Base-by-base conservation (phyloP, 2,329 filamentous ascomycete genomes). In the Pseudopyricularia javanii region DNA sequence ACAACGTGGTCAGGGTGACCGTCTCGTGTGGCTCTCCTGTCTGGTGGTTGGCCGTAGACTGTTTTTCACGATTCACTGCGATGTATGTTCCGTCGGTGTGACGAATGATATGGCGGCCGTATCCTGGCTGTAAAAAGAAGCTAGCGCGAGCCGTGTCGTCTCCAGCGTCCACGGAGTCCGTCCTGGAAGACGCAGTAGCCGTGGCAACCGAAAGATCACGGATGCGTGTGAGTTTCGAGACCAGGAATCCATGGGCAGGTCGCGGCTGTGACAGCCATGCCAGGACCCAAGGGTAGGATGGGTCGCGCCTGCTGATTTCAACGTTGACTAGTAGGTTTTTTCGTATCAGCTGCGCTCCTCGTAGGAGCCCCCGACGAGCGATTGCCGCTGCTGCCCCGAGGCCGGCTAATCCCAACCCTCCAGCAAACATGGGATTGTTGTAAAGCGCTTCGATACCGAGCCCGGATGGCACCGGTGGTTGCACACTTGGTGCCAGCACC, bases 21-120 rank as follows among this genome's bases (percentile, higher is more conserved):
- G 91, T 95, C 70, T 98, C 93, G 73, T 95, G 95, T 1, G 93
- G 93, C 59, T 88, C 86, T 54, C 91, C 93, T 26, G 85, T 91
- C 50, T 82, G 82, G 62, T 86, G 79, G 62, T 91, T 88, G 1
- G 88, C 84, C 53, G 90, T 93, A 35, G 78, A 79, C 65, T 95
- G 89, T 59, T 95, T 89, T 65, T 95, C 85, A 52, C 93, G 78
- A 61, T 86, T 86, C 57, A 98, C 88, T 1, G 86, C 79, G 56
- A 98, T 88, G 65, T 93, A 95, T 0, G 91, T 88, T 60, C 86
- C 85, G 14, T 65, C 62, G 55, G 83, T 83, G 66, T 94, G 93
- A 56, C 89, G 88, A 57, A 98, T 74, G 30, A 97, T 80, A 63
- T 98, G 91, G 54, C 82, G 80, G 8, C 93, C 93, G 54, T 91